Evolutionary conservation across 1,284 basidiomycete genomes (phyloP).

Genomic region (Tremellales sp.): DNA sequence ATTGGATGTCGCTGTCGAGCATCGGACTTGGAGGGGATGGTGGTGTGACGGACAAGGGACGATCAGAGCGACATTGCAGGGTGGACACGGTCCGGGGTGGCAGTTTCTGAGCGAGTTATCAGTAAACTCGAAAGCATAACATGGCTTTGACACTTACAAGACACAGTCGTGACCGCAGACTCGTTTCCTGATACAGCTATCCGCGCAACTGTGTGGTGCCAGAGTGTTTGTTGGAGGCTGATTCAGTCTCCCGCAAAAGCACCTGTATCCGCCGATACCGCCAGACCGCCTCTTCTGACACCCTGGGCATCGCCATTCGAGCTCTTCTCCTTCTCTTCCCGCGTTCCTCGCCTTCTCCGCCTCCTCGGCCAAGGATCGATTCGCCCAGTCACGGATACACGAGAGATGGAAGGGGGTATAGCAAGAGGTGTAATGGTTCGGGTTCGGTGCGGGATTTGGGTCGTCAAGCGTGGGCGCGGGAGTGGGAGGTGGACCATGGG

Average conservation of each 20-base stretch:
- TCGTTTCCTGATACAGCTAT: constrained; percentile 66
- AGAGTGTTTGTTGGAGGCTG: constrained; percentile 65
- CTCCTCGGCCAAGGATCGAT: constrained; percentile 64
- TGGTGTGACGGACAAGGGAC: constrained; percentile 65
- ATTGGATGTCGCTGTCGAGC: constrained; percentile 52
- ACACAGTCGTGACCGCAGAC: constrained; percentile 67
- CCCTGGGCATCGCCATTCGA: constrained; percentile 75
- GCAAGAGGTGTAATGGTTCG: constrained; percentile 38
- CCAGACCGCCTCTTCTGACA: constrained; percentile 69
- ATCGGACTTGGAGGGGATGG: constrained; percentile 61
- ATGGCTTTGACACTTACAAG: constrained; percentile 39
- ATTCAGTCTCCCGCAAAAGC: constrained; percentile 73
- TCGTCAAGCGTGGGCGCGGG: constrained; percentile 15
- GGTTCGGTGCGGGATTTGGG: constrained; percentile 14
- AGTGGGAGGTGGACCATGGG: constrained; percentile 14
- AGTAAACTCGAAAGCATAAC: not conserved
- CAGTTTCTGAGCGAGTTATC: constrained; percentile 40
- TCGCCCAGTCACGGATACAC: constrained; percentile 72
- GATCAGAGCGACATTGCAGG: constrained; percentile 57
- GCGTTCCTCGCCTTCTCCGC: constrained; percentile 36
- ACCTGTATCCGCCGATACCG: constrained; percentile 68
- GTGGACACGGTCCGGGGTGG: constrained; percentile 75
- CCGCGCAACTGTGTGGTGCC: constrained; percentile 79
- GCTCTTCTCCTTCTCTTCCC: constrained; percentile 56
- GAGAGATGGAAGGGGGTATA: constrained; percentile 48